These are phyloP conservation scores for Backusella parvicylindrica DNA, from an alignment of 192 early-diverging fungal genomes.

Conservation along the genomic window DNA sequence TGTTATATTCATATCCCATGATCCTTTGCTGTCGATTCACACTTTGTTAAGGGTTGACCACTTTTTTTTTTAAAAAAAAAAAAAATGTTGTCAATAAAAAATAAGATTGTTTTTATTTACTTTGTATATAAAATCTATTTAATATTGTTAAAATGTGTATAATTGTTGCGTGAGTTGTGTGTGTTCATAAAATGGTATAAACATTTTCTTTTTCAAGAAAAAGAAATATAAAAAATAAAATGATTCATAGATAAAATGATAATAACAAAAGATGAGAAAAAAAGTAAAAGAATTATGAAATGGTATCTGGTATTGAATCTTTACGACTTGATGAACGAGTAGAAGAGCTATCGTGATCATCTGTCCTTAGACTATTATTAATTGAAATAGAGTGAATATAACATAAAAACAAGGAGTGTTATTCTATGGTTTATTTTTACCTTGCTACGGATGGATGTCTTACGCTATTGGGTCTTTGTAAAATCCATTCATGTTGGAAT, in stretches of 20 bases:
- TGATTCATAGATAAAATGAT: background rate
- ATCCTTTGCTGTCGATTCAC: background rate
- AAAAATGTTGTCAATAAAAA: background rate
- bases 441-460: background rate
- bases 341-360: background rate
- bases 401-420: background rate
- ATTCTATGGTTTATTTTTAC: too few species aligned
- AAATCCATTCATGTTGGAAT: constrained; percentile 79
- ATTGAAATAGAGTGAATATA: background rate
- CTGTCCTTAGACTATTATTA: background rate
- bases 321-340: constrained; percentile 3
- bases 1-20: background rate
- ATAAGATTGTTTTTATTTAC: background rate
- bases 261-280: background rate
- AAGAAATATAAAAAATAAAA: background rate
- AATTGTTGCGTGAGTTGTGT: background rate
- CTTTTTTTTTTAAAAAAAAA: background rate
- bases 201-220: background rate
- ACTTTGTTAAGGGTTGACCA: background rate
- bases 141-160: background rate
- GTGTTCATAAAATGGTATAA: background rate
- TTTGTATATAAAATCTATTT: background rate
- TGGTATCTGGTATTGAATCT: background rate
- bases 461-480: background rate
- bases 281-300: background rate